Conservation (phyloP, 1,284 basidiomycete species). For the Pseudozyma pruni region DNA sequence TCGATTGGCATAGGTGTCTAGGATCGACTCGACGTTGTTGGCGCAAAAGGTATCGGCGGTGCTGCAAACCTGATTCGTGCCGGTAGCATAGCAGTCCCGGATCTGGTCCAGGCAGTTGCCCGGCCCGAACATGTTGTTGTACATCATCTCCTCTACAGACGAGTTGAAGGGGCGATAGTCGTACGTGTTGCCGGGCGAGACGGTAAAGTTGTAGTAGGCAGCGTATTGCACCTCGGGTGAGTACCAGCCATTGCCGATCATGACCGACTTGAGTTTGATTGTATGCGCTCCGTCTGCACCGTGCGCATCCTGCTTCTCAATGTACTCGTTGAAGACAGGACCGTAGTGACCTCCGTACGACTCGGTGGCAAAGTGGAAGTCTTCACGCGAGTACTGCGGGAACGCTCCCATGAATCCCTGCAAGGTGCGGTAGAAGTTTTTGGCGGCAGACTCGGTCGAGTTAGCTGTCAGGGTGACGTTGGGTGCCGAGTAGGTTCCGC, state of each 20-base stretch:
- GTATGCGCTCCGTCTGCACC: slow-evolving; percentile 70
- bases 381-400: slow-evolving; percentile 56
- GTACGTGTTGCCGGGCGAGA: slow-evolving; percentile 51
- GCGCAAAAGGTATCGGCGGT: slow-evolving; percentile 53
- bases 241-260: slow-evolving; percentile 71
- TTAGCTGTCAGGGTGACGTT: slow-evolving; percentile 49
- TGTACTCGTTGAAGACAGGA: slow-evolving; percentile 71
- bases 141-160: slow-evolving; percentile 34
- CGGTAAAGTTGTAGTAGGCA: slow-evolving; percentile 59
- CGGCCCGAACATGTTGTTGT: slow-evolving; percentile 44
- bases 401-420: slow-evolving; percentile 69
- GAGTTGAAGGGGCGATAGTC: slow-evolving; percentile 48
- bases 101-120: slow-evolving; percentile 57
- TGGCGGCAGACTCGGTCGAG: slow-evolving; percentile 52
- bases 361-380: slow-evolving; percentile 74
- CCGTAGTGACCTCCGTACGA: slow-evolving; percentile 73
- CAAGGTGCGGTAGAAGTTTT: slow-evolving; percentile 71
- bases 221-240: slow-evolving; percentile 52
- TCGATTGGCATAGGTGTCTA: slow-evolving; percentile 42
- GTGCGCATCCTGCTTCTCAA: slow-evolving; percentile 74
- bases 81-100: slow-evolving; percentile 43
- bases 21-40: slow-evolving; percentile 38
- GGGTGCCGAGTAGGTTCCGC: slow-evolving; percentile 49
- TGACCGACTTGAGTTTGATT: slow-evolving; percentile 75
- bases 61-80: slow-evolving; percentile 44